These are phyloP conservation scores for Anethum foeniculum DNA, from an alignment of 140 eudicot genomes.

Conservation along the genomic window DNA sequence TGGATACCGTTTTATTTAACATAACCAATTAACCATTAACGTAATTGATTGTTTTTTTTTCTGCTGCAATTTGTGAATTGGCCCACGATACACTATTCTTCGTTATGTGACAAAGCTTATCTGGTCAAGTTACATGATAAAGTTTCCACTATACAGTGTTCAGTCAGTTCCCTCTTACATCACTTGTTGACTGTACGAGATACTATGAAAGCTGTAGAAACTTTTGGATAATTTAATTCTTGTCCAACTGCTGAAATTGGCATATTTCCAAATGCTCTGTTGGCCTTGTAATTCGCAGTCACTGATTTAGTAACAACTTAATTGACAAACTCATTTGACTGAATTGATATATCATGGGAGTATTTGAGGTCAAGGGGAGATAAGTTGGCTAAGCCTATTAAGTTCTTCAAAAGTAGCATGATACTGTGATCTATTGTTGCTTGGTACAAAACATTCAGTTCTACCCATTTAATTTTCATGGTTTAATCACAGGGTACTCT, in stretches of 20 bases:
- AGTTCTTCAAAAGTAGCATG: not conserved
- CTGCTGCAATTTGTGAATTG: not conserved
- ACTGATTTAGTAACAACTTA: not conserved
- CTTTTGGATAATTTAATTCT: not conserved
- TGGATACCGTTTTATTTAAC: no score
- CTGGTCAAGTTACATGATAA: not conserved
- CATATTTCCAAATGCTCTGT: not conserved
- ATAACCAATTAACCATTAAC: not conserved
- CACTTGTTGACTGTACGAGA: not conserved
- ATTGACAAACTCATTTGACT: not conserved
- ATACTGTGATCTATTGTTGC: not conserved
- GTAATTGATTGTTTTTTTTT: not conserved
- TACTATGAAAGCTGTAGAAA: not conserved
- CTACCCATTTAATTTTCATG: not conserved
- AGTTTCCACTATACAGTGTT: not conserved
- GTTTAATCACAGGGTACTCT: slow-evolving; percentile 64
- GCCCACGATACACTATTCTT: not conserved
- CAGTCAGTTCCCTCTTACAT: not conserved
- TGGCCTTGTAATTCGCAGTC: not conserved
- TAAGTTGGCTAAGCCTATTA: not conserved
- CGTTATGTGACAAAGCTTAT: not conserved
- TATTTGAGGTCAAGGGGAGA: not conserved
- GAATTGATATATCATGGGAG: not conserved
- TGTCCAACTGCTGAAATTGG: not conserved
- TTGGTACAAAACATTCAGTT: not conserved